Conservation (phyloP, 1,284 basidiomycete genomes). For the Malassezia cuniculi region DNA sequence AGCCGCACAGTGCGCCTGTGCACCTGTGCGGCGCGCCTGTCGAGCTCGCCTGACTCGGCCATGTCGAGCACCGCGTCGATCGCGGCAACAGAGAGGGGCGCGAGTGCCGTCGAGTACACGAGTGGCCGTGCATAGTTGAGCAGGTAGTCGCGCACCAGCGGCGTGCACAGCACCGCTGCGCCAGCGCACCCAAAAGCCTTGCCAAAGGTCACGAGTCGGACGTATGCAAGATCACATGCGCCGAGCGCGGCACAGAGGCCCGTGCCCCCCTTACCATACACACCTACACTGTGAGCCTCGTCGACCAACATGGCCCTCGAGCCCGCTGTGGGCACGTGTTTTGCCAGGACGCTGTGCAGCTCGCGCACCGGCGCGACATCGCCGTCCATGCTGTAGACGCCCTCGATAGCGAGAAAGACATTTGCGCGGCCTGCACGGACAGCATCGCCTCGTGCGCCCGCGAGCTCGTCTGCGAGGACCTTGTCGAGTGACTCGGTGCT, state of each 20-base stretch:
- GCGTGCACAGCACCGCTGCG: conserved; percentile 64
- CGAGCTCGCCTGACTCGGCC: not conserved
- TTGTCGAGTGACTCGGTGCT: conserved; percentile 46
- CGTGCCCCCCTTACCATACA: conserved; percentile 49
- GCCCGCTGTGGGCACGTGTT: conserved; percentile 51
- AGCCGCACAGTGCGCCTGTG: conserved; percentile 6
- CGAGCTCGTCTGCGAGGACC: not conserved
- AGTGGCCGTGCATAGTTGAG: conserved; percentile 84
- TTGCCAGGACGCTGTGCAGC: conserved; percentile 55
- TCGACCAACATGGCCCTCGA: conserved; percentile 53
- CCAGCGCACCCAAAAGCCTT: conserved; percentile 38
- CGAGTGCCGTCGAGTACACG: conserved; percentile 49
- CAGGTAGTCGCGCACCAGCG: conserved; percentile 65
- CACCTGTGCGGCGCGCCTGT: not conserved
- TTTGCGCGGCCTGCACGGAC: conserved; percentile 13
- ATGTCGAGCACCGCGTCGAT: conserved; percentile 13
- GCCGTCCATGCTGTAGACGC: conserved; percentile 89
- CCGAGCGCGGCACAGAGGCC: conserved; percentile 25
- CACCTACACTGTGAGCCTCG: conserved; percentile 67
- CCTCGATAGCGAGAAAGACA: conserved; percentile 62
- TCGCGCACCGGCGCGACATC: conserved; percentile 64
- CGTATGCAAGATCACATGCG: conserved; percentile 17
- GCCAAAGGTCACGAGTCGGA: conserved; percentile 36
- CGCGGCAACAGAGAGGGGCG: conserved; percentile 4
- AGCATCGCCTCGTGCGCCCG: too few relatives aligned